Conservation (phyloP, 1,284 basidiomycete genomes). For the Cutaneotrichosporon mucoides region DNA sequence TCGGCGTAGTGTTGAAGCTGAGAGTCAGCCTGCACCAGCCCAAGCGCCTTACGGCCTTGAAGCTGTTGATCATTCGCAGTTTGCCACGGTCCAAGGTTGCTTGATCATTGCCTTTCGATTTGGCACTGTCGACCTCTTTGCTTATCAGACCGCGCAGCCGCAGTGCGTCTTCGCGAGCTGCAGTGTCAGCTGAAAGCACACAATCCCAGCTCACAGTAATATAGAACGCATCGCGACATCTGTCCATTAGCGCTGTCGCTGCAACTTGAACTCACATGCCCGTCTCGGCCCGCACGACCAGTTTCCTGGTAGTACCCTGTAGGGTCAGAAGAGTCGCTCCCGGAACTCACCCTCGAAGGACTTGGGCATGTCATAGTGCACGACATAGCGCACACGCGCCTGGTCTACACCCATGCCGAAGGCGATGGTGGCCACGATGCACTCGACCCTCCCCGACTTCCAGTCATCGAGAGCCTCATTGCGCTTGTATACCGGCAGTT, state of each 20-base stretch:
- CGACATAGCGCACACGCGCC: constrained; percentile 63
- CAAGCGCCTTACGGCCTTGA: constrained; percentile 56
- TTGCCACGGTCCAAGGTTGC: constrained; percentile 11
- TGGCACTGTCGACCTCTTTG: constrained; percentile 31
- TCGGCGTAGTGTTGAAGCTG: constrained; percentile 59
- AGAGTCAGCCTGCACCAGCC: too few relatives aligned
- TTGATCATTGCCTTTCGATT: constrained; percentile 20
- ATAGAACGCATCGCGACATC: constrained; percentile 73
- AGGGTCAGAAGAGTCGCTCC: constrained; percentile 1
- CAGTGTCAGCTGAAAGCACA: neutral
- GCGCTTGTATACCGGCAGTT: constrained; percentile 54
- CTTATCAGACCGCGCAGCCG: constrained; percentile 58
- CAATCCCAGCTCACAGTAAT: constrained; percentile 61
- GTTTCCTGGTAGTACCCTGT: constrained; percentile 85
- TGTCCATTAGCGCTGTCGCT: constrained; percentile 36
- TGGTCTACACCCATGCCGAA: constrained; percentile 90
- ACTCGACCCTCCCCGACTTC: constrained; percentile 46
- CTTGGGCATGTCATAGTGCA: constrained; percentile 65
- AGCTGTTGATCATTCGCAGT: constrained; percentile 54
- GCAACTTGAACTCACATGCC: constrained; percentile 55
- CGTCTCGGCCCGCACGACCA: constrained; percentile 79
- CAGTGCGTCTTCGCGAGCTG: constrained; percentile 71
- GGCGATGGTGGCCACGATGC: constrained; percentile 65
- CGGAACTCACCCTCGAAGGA: constrained; percentile 67
- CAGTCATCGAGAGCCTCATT: constrained; percentile 59